phyloP scores from a whole-genome alignment of 257 asterid genomes.

The Salvia rosmarinus region DNA sequence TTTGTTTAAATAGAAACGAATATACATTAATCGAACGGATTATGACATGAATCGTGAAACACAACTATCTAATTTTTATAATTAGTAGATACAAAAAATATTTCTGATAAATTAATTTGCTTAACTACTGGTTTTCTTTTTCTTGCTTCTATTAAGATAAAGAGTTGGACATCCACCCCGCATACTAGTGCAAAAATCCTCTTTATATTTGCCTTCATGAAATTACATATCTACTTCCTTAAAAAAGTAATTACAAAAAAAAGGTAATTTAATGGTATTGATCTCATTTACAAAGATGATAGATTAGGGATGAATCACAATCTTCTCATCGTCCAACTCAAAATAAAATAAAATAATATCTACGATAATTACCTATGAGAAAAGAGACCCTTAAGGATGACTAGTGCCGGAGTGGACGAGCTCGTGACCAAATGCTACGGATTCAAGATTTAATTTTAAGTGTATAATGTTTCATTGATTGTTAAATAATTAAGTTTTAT shows the following conservation, averaged over 20 bases:
- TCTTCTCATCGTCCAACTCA: too few species aligned
- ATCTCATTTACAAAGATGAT: too few species aligned
- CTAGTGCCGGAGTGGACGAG: too few species aligned
- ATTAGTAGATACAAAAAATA: not conserved
- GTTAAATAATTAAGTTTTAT: too few species aligned
- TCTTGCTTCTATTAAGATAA: not conserved
- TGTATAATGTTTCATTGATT: too few species aligned
- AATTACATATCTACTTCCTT: not conserved
- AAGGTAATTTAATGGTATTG: too few species aligned
- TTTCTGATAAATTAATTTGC: not conserved
- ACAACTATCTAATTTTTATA: not conserved
- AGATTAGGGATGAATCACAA: too few species aligned
- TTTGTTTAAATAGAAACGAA: not conserved
- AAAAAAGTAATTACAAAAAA: not conserved
- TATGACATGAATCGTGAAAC: not conserved
- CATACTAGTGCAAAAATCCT: not conserved
- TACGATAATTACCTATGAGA: too few species aligned
- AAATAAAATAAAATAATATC: too few species aligned
- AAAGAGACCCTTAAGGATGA: too few species aligned
- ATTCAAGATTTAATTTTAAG: too few species aligned
- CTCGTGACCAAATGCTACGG: too few species aligned
- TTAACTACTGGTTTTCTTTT: not conserved
- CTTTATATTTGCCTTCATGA: not conserved
- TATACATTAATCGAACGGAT: not conserved
- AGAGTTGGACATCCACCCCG: conserved; percentile 19